Evolutionary conservation across 768 basidiomycete genomes (phyloP), one percentile per base, ranked within the genome.

Genomic region (Pisolithus microcarpus): DNA sequence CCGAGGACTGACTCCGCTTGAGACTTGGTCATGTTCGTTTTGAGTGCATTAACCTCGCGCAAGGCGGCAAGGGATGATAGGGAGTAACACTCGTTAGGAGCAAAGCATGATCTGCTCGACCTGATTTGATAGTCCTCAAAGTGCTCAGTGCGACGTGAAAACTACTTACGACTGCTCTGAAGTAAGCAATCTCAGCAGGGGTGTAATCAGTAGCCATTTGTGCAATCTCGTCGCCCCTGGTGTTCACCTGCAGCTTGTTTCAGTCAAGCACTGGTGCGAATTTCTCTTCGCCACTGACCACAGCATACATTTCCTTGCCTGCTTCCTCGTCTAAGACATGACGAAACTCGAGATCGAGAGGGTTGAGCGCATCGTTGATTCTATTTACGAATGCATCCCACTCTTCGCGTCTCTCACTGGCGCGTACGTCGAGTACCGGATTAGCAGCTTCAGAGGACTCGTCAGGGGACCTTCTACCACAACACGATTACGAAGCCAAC

Each of bases 71-170:
- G 68, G 5, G 88, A 89, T 0, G 87, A 85, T 10, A 91, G 75
- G 16, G 84, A 91, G 64, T 76, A 95, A 0, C 85, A 71, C 60
- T 85, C 80, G 38, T 75, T 75, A 6, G 87, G 81, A 7, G 91
- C 87, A 16, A n/a, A 84, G 73, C 78, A 93, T 85, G 58, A 95
- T 92, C 67, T 87, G 85, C 60, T 92, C 87, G 38, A 94, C 76
- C 91, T 94, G 58, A 5, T 21, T 19, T 26, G 45, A 34, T 13
- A 13, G n/a, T 24, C n/a, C 30, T 49, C 31, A 51, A 49, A n/a
- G 2, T 40, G 36, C 23, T 21, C 16, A 7, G 1, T 6, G 5
- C 13, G 8, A 15, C 28, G 8, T 24, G 16, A 16, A 24, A 8
- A 43, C 36, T 13, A 69, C 84, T 52, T 61, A 91, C 91, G 52